These are phyloP conservation scores for Umbellularia californica DNA, from an alignment of 164 flowering plant genomes.

Conservation along the genomic window DNA sequence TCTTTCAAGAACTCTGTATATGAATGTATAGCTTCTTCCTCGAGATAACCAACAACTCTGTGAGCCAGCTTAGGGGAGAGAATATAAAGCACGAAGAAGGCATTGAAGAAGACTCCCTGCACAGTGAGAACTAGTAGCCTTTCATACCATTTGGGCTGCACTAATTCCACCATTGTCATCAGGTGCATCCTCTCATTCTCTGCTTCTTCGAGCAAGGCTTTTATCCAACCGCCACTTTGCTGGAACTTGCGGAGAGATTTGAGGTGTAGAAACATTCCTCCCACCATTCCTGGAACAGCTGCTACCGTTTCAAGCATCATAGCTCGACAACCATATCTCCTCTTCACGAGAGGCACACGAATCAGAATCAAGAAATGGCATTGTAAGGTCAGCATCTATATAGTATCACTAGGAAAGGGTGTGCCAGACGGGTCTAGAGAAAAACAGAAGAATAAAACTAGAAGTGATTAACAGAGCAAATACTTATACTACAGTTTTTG, in stretches of 20 bases:
- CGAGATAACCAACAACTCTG: conserved; percentile 75
- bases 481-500: too few relatives aligned
- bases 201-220: conserved; percentile 88
- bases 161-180: conserved; percentile 89
- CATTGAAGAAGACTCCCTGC: conserved; percentile 82
- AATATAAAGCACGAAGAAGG: conserved; percentile 61
- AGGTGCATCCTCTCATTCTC: conserved; percentile 95
- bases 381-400: neutral
- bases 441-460: neutral
- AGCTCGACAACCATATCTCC: conserved; percentile 88
- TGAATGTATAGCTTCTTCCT: conserved; percentile 88
- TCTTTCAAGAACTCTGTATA: conserved; percentile 80
- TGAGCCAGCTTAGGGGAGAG: conserved; percentile 80
- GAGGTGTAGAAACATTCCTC: conserved; percentile 80
- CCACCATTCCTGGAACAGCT: conserved; percentile 96
- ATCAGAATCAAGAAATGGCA: conserved; percentile 8
- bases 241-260: conserved; percentile 75
- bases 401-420: neutral
- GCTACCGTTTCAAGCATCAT: conserved; percentile 97
- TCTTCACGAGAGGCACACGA: conserved; percentile 32
- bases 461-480: too few relatives aligned
- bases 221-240: conserved; percentile 90
- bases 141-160: conserved; percentile 80
- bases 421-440: too few relatives aligned
- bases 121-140: conserved; percentile 64